A percentile compares a stretch with the other conserved stretches of the same genome.
phyloP scores from a whole-genome alignment of 352 stramenopile species.

The Blastocystis sp. region DNA sequence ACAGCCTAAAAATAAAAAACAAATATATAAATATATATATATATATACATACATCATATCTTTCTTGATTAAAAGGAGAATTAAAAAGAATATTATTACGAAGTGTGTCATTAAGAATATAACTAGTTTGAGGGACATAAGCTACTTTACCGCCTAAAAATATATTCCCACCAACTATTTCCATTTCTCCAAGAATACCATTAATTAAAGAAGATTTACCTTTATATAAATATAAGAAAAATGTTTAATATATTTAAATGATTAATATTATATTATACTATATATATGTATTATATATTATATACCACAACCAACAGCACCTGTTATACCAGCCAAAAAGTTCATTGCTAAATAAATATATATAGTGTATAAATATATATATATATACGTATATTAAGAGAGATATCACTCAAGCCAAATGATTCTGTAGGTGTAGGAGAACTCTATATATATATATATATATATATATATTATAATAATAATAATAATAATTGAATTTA shows the following conservation, averaged over 20 bases:
- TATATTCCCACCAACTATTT: constrained; percentile 38
- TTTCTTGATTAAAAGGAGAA: constrained; percentile 49
- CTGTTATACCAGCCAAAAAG: constrained; percentile 56
- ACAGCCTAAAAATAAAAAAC: too few species aligned
- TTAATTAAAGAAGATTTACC: constrained; percentile 50
- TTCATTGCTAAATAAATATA: constrained; percentile 52
- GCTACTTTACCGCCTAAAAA: constrained; percentile 55
- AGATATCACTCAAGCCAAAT: too few species aligned
- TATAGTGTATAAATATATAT: constrained; percentile 43
- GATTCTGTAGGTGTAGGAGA: too few species aligned
- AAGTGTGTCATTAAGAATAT: constrained; percentile 81
- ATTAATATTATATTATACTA: too few species aligned
- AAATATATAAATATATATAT: constrained; percentile 7
- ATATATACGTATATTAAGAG: too few species aligned
- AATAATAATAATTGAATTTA: too few species aligned
- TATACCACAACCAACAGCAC: constrained; percentile 50
- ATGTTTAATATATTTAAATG: too few species aligned
- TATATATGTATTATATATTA: constrained; percentile 48
- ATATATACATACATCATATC: constrained; percentile 48
- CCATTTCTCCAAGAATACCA: constrained; percentile 58
- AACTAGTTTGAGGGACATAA: constrained; percentile 75
- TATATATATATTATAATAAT: too few species aligned
- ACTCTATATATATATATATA: too few species aligned
- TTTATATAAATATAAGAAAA: background rate
- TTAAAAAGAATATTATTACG: constrained; percentile 86